phyloP scores from a whole-genome alignment of 1,284 basidiomycete species.

The Meira nashicola region DNA sequence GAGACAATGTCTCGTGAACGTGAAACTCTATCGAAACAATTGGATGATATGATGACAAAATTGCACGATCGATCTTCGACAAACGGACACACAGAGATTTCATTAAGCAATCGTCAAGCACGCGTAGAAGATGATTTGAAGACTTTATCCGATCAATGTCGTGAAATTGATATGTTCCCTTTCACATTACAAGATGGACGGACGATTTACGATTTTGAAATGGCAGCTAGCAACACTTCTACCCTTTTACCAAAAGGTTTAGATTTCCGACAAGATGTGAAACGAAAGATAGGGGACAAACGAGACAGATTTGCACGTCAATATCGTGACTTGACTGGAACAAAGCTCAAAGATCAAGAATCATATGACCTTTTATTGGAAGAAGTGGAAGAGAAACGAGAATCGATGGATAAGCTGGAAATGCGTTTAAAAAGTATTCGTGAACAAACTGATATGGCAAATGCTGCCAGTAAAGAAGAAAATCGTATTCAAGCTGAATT shows the following conservation, averaged over 20 bases:
- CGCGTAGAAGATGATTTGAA: slow-evolving; percentile 40
- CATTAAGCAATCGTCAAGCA: slow-evolving; percentile 39
- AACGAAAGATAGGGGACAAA: neutral
- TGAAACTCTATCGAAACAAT: slow-evolving; percentile 34
- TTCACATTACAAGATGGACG: neutral
- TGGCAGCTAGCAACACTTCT: neutral
- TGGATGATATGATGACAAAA: slow-evolving; percentile 28
- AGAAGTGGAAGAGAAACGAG: neutral
- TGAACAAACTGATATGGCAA: slow-evolving; percentile 1
- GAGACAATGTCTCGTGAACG: slow-evolving; percentile 40
- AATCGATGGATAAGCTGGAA: neutral
- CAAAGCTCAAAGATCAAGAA: slow-evolving; percentile 5
- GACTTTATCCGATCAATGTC: slow-evolving; percentile 20
- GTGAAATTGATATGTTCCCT: neutral
- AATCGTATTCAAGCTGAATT: neutral
- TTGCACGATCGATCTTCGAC: slow-evolving; percentile 33
- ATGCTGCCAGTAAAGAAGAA: neutral
- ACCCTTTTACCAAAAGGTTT: slow-evolving; percentile 4
- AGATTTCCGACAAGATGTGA: neutral
- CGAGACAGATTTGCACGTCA: neutral
- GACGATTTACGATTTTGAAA: neutral
- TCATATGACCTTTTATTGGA: neutral
- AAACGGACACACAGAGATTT: slow-evolving; percentile 40
- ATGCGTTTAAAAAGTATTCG: neutral
- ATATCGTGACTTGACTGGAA: neutral